Base-by-base conservation (phyloP, 1,139 yeast genomes). In the Wickerhamomyces sp. region DNA sequence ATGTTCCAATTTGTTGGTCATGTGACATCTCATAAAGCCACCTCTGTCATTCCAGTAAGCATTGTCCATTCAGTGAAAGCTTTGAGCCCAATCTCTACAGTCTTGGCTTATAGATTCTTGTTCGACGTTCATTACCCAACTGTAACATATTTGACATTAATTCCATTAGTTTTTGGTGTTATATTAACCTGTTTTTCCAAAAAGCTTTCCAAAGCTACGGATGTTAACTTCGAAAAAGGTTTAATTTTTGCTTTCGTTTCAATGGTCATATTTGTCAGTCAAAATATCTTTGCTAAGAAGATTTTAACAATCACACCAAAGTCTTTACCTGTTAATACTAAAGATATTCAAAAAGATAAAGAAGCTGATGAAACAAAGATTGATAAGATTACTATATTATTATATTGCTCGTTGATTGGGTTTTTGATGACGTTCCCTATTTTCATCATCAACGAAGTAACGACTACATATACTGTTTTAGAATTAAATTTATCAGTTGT, bases 41-140 rank as follows among this genome's bases (percentile, higher is more conserved):
- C 96, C 2, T 76, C 89, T 3, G 63, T 83, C 45, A 85, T 90
- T 35, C 96, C 97, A 0, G 96, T 90, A 15, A 85, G 96, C 5
- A 65, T 90, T 48, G 96, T 90, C 21, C 96, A 89, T 61, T 89
- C 96, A 15, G 81, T 90, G 52, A 90, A 90, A 64, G 92, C 96
- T 1, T 68, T 89, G 34, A 82, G 95, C 33, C 97, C 97, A 2
- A 68, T 90, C 28, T 75, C 86, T 37, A 90, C 97, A 0, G 96
- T 90, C n/a, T 63, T 78, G 24, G 86, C 86, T 32, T 88, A 88
- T 62, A 70, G 86, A 45, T 42, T 80, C 9, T 46, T 81, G 28
- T 84, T 81, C 56, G 65, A 70, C 16, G 75, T 70, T 39, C 63
- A 67, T 32, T 90, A 85, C 67, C 69, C 71, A 39, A 43, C 56